Evolutionary conservation across 23 red algal genomes (phyloP), one percentile per base, ranked within the genome.

Genomic region (Pyropia haitanensis): DNA sequence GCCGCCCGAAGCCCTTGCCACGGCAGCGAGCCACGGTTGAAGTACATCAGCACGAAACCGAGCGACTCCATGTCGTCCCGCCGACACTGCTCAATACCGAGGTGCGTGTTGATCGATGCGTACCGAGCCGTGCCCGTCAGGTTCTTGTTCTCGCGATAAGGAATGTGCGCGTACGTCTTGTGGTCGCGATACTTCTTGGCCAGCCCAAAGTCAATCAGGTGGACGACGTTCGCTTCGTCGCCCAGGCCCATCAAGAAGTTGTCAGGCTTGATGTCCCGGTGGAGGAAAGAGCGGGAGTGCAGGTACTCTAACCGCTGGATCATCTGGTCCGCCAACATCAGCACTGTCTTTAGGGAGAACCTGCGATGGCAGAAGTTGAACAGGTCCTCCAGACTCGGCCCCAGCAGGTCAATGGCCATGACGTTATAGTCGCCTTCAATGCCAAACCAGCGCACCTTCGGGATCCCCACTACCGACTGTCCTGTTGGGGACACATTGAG

Each of bases 291-390:
- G 53, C 93, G 61, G 55, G 79, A 89, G 61, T 97, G 93, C 17
- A 97, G 81, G 65, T 97, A 97, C 66, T 97, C 93, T 63, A 97
- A 83, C 24, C 93, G 75, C 72, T 91, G 80, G 15, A 97, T 82
- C 93, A 97, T 97, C 57, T 97, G 93, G 68, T 97, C 93, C 32
- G 93, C 93, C n/a, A 97, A 85, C 84, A 97, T 87, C 52, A 97
- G 68, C 17, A 97, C 87, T 15, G 93, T 97, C 63, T 97, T 97
- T 24, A 97, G 73, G 33, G 85, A 90, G 73, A 97, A 97, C 30
- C 73, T 73, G n/a, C 93, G 93, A 56, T 97, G 85, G 68, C 93
- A 97, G 81, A 97, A 97, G 80, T 97, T 97, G 55, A 97, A 97
- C n/a, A 97, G 74, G 55, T 97, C 93, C 76, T 97, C 93, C 21